phyloP scores from a whole-genome alignment of 495 filamentous ascomycete genomes.

The Aspergillus taichungensis region DNA sequence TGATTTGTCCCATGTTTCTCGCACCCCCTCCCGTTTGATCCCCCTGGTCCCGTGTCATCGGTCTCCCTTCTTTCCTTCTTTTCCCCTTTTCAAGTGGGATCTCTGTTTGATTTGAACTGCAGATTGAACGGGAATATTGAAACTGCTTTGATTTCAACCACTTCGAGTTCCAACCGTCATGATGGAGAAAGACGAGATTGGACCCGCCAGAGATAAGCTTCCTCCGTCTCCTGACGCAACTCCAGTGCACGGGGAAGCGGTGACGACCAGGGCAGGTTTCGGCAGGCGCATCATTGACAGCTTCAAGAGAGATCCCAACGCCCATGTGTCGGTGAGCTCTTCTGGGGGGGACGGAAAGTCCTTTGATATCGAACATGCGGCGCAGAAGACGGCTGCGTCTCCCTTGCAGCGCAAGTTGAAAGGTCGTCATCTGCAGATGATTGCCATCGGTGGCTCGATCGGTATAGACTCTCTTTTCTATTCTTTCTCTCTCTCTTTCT shows the following conservation, averaged over 20 bases:
- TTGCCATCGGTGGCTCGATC: slow-evolving; percentile 92
- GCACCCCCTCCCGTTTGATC: no score
- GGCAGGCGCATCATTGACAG: slow-evolving; percentile 56
- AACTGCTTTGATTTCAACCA: no score
- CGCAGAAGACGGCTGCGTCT: slow-evolving; percentile 63
- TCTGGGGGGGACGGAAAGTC: slow-evolving; percentile 50
- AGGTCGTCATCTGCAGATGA: slow-evolving; percentile 88
- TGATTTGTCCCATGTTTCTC: no score
- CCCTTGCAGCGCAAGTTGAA: slow-evolving; percentile 70
- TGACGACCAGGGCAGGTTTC: slow-evolving; percentile 20
- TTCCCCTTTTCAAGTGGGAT: no score
- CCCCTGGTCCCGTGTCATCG: no score
- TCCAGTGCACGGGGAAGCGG: slow-evolving; percentile 33
- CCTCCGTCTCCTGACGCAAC: slow-evolving; percentile 18
- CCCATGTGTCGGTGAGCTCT: slow-evolving; percentile 46
- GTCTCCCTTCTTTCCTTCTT: no score
- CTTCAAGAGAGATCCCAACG: slow-evolving; percentile 73
- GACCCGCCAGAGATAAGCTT: slow-evolving; percentile 16
- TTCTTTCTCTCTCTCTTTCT: background rate
- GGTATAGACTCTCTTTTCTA: slow-evolving; percentile 44
- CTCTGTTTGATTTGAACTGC: no score
- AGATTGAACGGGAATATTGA: no score
- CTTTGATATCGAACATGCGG: slow-evolving; percentile 70
- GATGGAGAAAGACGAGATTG: slow-evolving; percentile 34
- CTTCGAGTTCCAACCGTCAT: background rate